Base-by-base conservation (phyloP, 2,329 filamentous ascomycete species). In the Microdochium bolleyi region DNA sequence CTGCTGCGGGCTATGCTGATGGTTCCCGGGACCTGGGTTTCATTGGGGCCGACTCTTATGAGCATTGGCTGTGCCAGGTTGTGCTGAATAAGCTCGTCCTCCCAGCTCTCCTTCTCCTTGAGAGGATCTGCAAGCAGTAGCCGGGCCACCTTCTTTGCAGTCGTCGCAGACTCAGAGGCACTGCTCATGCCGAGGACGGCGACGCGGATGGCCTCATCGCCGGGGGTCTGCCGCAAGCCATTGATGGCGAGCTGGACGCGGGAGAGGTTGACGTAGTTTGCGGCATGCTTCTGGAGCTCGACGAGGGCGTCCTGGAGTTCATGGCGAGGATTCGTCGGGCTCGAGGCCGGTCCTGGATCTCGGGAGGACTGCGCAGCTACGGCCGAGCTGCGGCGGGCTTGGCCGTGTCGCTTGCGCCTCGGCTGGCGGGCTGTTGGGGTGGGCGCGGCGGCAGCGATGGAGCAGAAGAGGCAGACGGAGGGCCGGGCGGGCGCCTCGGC, bases 111-210 rank as follows among this genome's bases (percentile, higher is more conserved):
- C 57, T 81, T 77, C 4, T 77, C 69, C 37, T 75, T 75, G 57
- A 92, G 68, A 3, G 88, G 86, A 66, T 92, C 88, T 2, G 85
- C 84, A 1, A 91, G 72, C 13, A 90, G 69, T 34, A 92, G 72
- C 44, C 84, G 80, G 48, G 91, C 76, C 9, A 96, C 74, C 54
- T 78, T 75, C 62, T 82, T 82, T 2, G 85, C 84, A 13, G 78
- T 78, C 19, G 67, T 63, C 50, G 69, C 67, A 1, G 73, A 67
- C 13, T 67, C 65, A 38, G 65, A 62, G 46, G 66, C 70, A 49
- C 67, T 63, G 16, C 62, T 64, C 25, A 83, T 62, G 10, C 76
- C 78, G 8, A 85, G 64, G 49, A 86, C 71, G 14, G 82, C 82
- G 53, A 86, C 71, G 19, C 82, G 73, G 30, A 85, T 73, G 2